Conservation (phyloP, 805 yeast genomes). For the Teunomyces panamensis region DNA sequence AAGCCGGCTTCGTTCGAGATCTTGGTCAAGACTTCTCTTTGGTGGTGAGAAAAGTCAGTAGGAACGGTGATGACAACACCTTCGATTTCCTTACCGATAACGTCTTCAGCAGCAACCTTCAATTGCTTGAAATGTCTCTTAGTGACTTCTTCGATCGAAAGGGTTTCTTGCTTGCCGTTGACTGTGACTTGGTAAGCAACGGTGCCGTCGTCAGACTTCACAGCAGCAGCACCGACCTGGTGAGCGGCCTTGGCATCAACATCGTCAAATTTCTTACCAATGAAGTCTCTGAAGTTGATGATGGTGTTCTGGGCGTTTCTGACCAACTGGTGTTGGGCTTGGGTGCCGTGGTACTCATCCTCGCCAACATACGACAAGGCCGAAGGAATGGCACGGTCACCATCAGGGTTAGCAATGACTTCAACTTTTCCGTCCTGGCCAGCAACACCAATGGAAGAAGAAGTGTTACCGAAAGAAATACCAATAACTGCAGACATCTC, state of each 20-base stretch:
- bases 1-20: constrained; percentile 72
- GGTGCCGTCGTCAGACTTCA: constrained; percentile 57
- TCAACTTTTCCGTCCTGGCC: constrained; percentile 86
- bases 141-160: constrained; percentile 74
- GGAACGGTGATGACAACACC: constrained; percentile 90
- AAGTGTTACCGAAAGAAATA: constrained; percentile 92
- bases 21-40: constrained; percentile 58
- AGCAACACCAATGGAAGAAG: constrained; percentile 91
- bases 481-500: constrained; percentile 68
- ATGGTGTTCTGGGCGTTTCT: constrained; percentile 88
- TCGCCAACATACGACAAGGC: constrained; percentile 86
- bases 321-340: constrained; percentile 87
- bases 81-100: constrained; percentile 74
- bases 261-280: constrained; percentile 71
- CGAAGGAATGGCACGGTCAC: constrained; percentile 96
- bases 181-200: constrained; percentile 62
- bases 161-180: constrained; percentile 48
- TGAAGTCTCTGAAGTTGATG: constrained; percentile 87
- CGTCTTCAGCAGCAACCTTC: constrained; percentile 88
- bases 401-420: constrained; percentile 98
- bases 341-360: constrained; percentile 97
- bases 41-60: constrained; percentile 75
- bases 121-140: constrained; percentile 81
- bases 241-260: constrained; percentile 59
- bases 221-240: constrained; percentile 57